A percentile compares a stretch with the other conserved stretches of the same genome.
Evolutionary conservation across 345 rosid genomes (phyloP).

Genomic region (Euphorbia peplus): DNA sequence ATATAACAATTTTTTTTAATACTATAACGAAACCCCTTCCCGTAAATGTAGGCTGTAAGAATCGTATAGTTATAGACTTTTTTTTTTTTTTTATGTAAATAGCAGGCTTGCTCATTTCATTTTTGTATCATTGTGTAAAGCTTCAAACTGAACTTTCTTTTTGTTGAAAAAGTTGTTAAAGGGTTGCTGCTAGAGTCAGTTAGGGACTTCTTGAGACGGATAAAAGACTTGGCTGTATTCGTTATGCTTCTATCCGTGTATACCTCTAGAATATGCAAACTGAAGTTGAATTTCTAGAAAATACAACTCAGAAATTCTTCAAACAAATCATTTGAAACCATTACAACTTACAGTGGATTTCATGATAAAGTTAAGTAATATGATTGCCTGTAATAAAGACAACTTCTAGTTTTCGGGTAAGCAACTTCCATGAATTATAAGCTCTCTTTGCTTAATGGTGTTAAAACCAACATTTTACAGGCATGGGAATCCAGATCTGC

Average conservation of each 20-base stretch:
- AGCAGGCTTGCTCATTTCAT: too few relatives aligned
- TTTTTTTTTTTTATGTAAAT: too few relatives aligned
- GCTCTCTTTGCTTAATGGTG: too few relatives aligned
- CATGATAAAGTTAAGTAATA: neutral
- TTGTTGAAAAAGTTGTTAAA: too few relatives aligned
- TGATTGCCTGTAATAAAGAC: neutral
- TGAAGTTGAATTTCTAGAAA: neutral
- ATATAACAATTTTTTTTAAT: neutral
- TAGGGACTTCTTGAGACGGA: too few relatives aligned
- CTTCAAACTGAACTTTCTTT: too few relatives aligned
- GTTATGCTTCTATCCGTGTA: neutral
- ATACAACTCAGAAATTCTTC: neutral
- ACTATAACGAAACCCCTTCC: neutral
- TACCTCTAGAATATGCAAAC: neutral
- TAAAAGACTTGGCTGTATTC: too few relatives aligned
- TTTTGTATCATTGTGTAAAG: too few relatives aligned
- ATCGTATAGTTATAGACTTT: neutral
- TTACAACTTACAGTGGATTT: neutral
- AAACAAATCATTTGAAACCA: too few relatives aligned
- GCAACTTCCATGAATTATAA: too few relatives aligned
- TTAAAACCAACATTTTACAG: constrained; percentile 63
- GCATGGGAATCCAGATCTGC: constrained; percentile 57
- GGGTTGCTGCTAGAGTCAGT: too few relatives aligned
- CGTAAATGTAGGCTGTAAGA: neutral
- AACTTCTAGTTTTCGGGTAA: neutral